Base-by-base conservation (phyloP, 2,329 filamentous ascomycete genomes). In the Cercospora berteroae region DNA sequence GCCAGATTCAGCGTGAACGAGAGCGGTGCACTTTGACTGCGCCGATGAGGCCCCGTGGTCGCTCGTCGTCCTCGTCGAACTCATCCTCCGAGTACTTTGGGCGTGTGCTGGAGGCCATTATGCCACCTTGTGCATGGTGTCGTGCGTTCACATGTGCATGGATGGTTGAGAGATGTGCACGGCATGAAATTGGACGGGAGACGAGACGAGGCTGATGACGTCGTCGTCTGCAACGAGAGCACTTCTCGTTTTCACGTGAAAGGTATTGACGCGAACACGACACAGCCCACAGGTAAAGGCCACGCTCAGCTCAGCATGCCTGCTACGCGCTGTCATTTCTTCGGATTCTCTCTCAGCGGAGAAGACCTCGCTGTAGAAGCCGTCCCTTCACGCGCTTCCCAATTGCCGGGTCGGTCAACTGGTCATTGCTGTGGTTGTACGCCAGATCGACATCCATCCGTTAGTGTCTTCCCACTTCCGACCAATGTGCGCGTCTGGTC, bases 401-500 rank as follows among this genome's bases (percentile, higher is more conserved):
- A 33, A 55, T 16, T 27, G 48, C 16, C 23, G 48, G 48, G 48
- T 55, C 36, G 23, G 25, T 18, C 59, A 18, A 33, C 10, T 55
- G 31, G 50, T 64, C 61, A 56, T 52, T 64, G 61, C 48, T 64
- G 61, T 64, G 61, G 61, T 64, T 64, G 61, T 64, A 57, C 31
- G 52, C 27, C 23, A 57, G 61, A 57, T 64, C 61, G 48, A 57
- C 61, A 33, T 55, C 16, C 61, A 64, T 25, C 50, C 50, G 52
- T 23, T 57, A 57, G 61, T 55, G 29, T 52, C 23, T n/a, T 36
- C 29, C 13, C 6, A 16, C 13, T 27, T 25, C 7, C 44, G 23
- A 50, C 48, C 60, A 63, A 63, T 62, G 42, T 58, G 55, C 25
- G 18, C 8, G 55, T 29, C 25, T 29, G 16, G 27, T 57, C 55